Conservation (phyloP, 2,329 filamentous ascomycete species). For the Fusarium kyushuense region DNA sequence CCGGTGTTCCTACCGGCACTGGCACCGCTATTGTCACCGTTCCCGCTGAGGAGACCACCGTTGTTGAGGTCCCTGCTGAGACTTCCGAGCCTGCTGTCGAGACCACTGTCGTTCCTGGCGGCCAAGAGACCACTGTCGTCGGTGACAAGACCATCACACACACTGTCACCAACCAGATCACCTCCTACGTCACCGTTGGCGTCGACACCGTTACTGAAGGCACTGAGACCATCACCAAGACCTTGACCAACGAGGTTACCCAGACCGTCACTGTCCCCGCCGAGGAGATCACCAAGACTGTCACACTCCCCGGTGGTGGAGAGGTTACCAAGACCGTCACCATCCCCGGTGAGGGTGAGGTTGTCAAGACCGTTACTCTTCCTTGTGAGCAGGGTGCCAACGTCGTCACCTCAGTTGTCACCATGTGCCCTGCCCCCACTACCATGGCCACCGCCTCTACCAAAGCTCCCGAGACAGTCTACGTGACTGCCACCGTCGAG, state of each 20-base stretch:
- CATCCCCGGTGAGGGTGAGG: neutral
- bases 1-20: conserved; percentile 31
- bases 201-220: conserved; percentile 23
- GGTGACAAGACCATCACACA: conserved; percentile 37
- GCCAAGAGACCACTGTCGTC: conserved; percentile 11
- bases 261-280: conserved; percentile 28
- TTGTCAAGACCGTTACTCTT: neutral
- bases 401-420: conserved; percentile 13
- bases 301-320: neutral
- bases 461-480: conserved; percentile 44
- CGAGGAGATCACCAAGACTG: neutral
- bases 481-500: conserved; percentile 43
- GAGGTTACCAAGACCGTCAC: neutral
- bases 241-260: conserved; percentile 34
- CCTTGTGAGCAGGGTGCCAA: neutral
- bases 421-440: conserved; percentile 36
- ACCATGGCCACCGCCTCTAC: conserved; percentile 42
- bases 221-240: conserved; percentile 37
- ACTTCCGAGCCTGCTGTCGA: conserved; percentile 8
- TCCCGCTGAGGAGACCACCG: conserved; percentile 23
- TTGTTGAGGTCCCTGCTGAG: neutral
- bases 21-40: conserved; percentile 24
- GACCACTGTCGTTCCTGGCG: conserved; percentile 5
- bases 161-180: conserved; percentile 36
- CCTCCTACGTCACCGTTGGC: conserved; percentile 28